Evolutionary conservation across 2,329 filamentous ascomycete genomes (phyloP).

Genomic region (Dissoconium aciculare): DNA sequence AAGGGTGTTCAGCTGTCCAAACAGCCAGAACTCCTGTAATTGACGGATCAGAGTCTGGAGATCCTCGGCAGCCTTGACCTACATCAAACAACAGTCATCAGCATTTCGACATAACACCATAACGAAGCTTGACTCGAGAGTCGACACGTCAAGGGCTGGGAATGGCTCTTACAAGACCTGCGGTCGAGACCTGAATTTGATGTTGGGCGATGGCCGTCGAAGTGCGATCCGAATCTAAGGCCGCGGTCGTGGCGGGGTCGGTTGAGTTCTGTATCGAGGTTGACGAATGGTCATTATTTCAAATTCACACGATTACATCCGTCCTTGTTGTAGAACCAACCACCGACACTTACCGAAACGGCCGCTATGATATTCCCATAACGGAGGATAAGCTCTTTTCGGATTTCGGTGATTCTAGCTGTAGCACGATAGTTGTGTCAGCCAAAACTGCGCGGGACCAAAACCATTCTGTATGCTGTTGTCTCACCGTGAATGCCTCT

Average conservation of each 20-base stretch:
- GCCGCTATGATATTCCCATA: slow-evolving; percentile 1
- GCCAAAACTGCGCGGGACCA: background rate
- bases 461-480: background rate
- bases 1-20: slow-evolving; percentile 47
- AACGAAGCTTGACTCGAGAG: no score
- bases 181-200: slow-evolving; percentile 44
- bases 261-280: no score
- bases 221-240: slow-evolving; percentile 38
- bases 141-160: no score
- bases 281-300: no score
- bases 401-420: slow-evolving; percentile 1
- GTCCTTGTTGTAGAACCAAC: no score
- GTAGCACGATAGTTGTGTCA: no score
- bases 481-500: background rate
- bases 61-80: slow-evolving; percentile 49
- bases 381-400: background rate
- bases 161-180: slow-evolving; percentile 41
- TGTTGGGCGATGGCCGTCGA: slow-evolving; percentile 43
- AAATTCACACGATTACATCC: no score
- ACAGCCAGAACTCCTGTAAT: slow-evolving; percentile 53
- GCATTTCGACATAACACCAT: no score
- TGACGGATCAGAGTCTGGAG: slow-evolving; percentile 44
- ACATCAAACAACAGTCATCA: slow-evolving; percentile 4
- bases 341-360: slow-evolving; percentile 2
- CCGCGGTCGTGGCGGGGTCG: no score